Evolutionary conservation across 2,329 filamentous ascomycete species (phyloP), one percentile per base, ranked within the genome.

Genomic region (Fusarium citri): DNA sequence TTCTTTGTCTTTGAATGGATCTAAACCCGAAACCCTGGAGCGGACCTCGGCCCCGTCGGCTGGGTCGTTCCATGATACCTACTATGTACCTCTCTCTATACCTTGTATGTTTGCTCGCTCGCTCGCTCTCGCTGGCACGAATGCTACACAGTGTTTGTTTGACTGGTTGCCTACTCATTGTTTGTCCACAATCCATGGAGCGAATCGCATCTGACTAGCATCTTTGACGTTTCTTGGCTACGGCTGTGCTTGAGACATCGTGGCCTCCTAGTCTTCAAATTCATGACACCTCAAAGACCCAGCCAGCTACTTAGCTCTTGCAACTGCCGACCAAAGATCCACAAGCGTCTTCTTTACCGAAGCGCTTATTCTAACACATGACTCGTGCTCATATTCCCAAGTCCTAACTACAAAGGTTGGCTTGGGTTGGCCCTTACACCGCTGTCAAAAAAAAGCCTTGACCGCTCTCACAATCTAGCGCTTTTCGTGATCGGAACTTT

Each of bases 121-220:
- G 41, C 41, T 22, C 22, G 41, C 47, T 20, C 30, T 18, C 31
- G 34, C 34, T 37, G 34, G 12, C 16, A 18, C 22, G 7, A 20
- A 63, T 69, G 42, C 56, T 66, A 69, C 67, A 69, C 66, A 62
- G 66, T 69, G 61, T 48, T 46, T 53, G 41, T 42, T n/a, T 50
- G 31, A 20, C 25, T 42, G 49, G 14, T 23, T n/a, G 23, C 28
- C 18, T 64, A 40, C 26, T 31, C 45, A 51, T 53, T 28, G 64
- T 54, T 64, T 64, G 53, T 28, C 30, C 30, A 41, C 37, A 40
- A 66, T 61, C 63, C 63, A 66, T 66, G 63, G 43, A 60, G 31
- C 63, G 45, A 48, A 66, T 66, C 62, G 45, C 55, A 66, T 66
- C 62, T n/a, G 49, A 23, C 47, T 47, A n/a, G 34, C 37, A 37